These are phyloP conservation scores for Globisporangium mamillatum DNA, from an alignment of 352 stramenopile genomes.

Conservation along the genomic window DNA sequence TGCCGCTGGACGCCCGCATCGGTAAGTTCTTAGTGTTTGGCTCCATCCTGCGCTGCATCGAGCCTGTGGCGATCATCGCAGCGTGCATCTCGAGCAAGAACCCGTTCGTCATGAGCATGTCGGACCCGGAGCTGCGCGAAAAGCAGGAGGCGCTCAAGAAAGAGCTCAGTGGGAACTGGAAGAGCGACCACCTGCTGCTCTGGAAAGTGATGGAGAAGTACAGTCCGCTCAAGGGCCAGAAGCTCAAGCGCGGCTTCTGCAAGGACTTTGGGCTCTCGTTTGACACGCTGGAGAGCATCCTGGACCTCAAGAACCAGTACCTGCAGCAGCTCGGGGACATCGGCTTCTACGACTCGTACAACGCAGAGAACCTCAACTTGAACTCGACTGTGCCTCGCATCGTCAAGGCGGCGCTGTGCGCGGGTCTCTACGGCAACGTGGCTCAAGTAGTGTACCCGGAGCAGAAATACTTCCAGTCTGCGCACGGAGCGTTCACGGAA, in stretches of 20 bases:
- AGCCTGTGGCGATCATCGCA: constrained; percentile 82
- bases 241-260: constrained; percentile 61
- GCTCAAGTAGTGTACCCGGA: constrained; percentile 87
- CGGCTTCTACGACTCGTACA: constrained; percentile 66
- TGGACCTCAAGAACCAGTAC: constrained; percentile 89
- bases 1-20: constrained; percentile 83
- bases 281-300: constrained; percentile 90
- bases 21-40: constrained; percentile 87
- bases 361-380: constrained; percentile 43
- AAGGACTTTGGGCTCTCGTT: constrained; percentile 72
- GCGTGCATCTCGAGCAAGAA: constrained; percentile 78
- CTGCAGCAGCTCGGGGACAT: constrained; percentile 73
- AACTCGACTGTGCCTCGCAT: constrained; percentile 85
- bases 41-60: constrained; percentile 82
- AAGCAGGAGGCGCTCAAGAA: constrained; percentile 69
- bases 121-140: constrained; percentile 50
- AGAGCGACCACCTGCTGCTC: constrained; percentile 79
- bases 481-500: constrained; percentile 88
- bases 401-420: constrained; percentile 85
- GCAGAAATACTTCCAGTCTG: constrained; percentile 94
- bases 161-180: constrained; percentile 55
- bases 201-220: constrained; percentile 84
- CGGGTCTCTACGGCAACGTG: constrained; percentile 82
- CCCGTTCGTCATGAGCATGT: constrained; percentile 74
- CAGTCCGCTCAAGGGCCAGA: constrained; percentile 39